Conservation (phyloP, 2,329 filamentous ascomycete species). For the Chrysosporium queenslandicum region DNA sequence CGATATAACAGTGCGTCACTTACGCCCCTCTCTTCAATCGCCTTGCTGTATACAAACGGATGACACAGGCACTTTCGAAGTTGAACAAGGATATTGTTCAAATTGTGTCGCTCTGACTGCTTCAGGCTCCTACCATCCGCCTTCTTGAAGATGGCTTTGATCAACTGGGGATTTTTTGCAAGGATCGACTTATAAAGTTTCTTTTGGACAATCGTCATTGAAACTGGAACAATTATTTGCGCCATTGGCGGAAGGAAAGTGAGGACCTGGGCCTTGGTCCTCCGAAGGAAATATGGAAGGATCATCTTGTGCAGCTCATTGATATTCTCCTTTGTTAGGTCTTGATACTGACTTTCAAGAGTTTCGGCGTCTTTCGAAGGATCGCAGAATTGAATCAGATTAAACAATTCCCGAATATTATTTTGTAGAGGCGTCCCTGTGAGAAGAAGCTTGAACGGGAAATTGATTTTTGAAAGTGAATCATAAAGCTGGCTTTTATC, state of each 20-base stretch:
- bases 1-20: conserved; percentile 55
- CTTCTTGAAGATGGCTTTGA: conserved; percentile 69
- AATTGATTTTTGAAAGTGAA: conserved; percentile 60
- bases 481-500: conserved; percentile 74
- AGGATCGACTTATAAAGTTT: conserved; percentile 91
- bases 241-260: conserved; percentile 88
- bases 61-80: conserved; percentile 90
- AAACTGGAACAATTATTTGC: conserved; percentile 91
- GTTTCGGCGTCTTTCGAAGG: conserved; percentile 56
- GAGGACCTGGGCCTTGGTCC: conserved; percentile 83
- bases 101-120: conserved; percentile 60
- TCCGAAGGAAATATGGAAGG: conserved; percentile 57
- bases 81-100: conserved; percentile 94
- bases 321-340: conserved; percentile 75
- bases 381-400: conserved; percentile 90
- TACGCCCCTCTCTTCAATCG: conserved; percentile 72
- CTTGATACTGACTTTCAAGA: conserved; percentile 64
- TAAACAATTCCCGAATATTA: conserved; percentile 89
- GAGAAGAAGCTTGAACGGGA: conserved; percentile 74
- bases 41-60: conserved; percentile 84
- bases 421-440: conserved; percentile 76
- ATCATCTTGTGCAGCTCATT: conserved; percentile 73
- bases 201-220: conserved; percentile 88
- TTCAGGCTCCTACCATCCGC: conserved; percentile 51
- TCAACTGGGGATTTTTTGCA: conserved; percentile 77